Percentiles rank a stretch among this genome's conserved stretches.
Conservation (phyloP, 2,329 filamentous ascomycete species). For the Moelleriella libera region DNA sequence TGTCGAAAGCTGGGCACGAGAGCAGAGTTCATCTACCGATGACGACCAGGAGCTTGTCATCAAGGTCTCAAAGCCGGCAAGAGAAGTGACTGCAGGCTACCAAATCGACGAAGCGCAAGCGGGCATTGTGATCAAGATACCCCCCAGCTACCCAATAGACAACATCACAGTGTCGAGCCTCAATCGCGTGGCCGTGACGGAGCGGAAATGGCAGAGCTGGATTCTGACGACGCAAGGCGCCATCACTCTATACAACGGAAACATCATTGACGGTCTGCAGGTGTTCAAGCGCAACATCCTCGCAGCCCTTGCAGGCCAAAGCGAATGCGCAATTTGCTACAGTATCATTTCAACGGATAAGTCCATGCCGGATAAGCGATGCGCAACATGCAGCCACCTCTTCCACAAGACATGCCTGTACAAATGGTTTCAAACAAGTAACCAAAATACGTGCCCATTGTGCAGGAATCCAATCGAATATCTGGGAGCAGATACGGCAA, state of each 20-base stretch:
- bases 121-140: constrained; percentile 68
- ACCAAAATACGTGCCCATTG: constrained; percentile 79
- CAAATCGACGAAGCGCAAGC: constrained; percentile 79
- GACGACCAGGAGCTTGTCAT: constrained; percentile 47
- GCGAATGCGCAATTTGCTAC: constrained; percentile 94
- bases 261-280: constrained; percentile 71
- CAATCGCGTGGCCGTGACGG: constrained; percentile 74
- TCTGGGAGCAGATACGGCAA: constrained; percentile 24
- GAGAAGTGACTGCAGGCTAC: constrained; percentile 73
- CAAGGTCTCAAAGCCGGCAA: constrained; percentile 55
- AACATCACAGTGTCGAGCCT: constrained; percentile 62
- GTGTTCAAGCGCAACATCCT: constrained; percentile 80
- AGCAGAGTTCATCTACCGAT: constrained; percentile 30
- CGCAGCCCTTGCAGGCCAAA: constrained; percentile 81
- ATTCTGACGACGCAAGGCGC: constrained; percentile 77
- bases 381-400: constrained; percentile 81
- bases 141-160: constrained; percentile 69
- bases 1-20: constrained; percentile 51
- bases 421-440: constrained; percentile 94
- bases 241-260: constrained; percentile 85
- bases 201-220: constrained; percentile 90
- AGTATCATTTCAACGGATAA: constrained; percentile 81
- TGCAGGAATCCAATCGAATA: constrained; percentile 79
- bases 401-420: constrained; percentile 87
- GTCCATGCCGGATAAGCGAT: constrained; percentile 82